Evolutionary conservation across 345 rosid species (phyloP).

Genomic region (Salix brachista): DNA sequence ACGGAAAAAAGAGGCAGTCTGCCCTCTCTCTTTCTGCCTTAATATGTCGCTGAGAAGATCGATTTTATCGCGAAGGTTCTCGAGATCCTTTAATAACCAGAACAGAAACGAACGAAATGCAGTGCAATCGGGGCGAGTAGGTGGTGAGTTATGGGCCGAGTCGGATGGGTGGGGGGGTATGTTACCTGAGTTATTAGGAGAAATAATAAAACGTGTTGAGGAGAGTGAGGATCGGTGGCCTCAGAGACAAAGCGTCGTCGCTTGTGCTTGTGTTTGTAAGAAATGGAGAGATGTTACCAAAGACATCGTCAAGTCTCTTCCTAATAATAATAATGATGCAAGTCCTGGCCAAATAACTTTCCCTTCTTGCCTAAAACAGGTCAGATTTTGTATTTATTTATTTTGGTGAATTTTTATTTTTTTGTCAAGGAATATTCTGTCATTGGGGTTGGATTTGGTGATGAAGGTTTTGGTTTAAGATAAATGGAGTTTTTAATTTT

Average conservation of each 20-base stretch:
- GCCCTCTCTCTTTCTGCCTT: neutral
- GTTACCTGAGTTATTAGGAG: constrained; percentile 75
- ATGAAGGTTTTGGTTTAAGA: no score
- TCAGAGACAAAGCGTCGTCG: constrained; percentile 56
- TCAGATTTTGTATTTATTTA: constrained; percentile 8
- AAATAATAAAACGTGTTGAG: constrained; percentile 79
- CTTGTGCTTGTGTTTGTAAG: constrained; percentile 80
- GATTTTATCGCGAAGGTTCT: constrained; percentile 55
- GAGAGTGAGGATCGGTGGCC: constrained; percentile 75
- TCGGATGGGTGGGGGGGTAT: constrained; percentile 52
- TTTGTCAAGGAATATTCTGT: neutral
- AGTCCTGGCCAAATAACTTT: constrained; percentile 63
- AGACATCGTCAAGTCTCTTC: constrained; percentile 52
- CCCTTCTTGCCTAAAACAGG: constrained; percentile 92
- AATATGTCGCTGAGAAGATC: constrained; percentile 54
- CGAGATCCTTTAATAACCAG: constrained; percentile 39
- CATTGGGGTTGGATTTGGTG: neutral
- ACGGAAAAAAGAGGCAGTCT: neutral
- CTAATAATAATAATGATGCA: neutral
- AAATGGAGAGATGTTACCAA: constrained; percentile 72
- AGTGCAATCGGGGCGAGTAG: constrained; percentile 9
- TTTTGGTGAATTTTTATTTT: neutral
- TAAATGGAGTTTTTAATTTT: neutral
- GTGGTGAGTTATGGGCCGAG: constrained; percentile 2
- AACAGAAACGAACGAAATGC: constrained; percentile 7